Evolutionary conservation across 345 rosid species (phyloP), one percentile per base, ranked within the genome.

Genomic region (Microthlaspi erraticum): DNA sequence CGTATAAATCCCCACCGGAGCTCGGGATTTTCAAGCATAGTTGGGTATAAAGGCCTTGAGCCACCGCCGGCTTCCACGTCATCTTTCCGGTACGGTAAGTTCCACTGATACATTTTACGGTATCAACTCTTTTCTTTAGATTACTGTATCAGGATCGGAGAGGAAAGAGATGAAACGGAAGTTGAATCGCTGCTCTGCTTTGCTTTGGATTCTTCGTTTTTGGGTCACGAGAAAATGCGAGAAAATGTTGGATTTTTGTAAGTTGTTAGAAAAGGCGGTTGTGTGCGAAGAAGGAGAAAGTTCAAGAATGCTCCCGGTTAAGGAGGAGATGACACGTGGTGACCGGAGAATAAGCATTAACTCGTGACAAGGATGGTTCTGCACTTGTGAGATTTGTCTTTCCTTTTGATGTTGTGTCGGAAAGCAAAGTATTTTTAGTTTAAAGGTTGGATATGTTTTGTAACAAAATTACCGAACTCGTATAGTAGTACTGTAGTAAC

Each of bases 1-100:
- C 96, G 84, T 45, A 88, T 88, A 68, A 88, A 91, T 4, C 87
- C 73, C 97, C 97, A 91, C 33, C 97, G 83, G 62, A 88, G 83
- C 77, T 88, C 78, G 31, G 97, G 96, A 63, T 77, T 77, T 73
- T 91, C 96, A 1, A 80, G 72, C 96, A 91, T 91, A 80, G 73
- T 68, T 53, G 97, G 93, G 57, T 87, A 88, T 77, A 88, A 80
- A 37, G 85, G 83, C 56, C 78, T 79, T 11, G 88, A 46, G 19
- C 82, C 81, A 3, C 83, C 63, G 8, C 91, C 95, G 12, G 83
- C 37, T 79, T 91, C 97, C 81, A 85, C 61, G 76, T 91, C 91
- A 59, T 8, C 57, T 79, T 88, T 91, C 39, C 80, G 60, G 75
- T 57, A 70, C 17, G 86, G 77, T 29, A 73, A 80, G 48, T 34